Evolutionary conservation across 2,329 filamentous ascomycete genomes (phyloP).

Genomic region (Rhynchosporium graminicola): DNA sequence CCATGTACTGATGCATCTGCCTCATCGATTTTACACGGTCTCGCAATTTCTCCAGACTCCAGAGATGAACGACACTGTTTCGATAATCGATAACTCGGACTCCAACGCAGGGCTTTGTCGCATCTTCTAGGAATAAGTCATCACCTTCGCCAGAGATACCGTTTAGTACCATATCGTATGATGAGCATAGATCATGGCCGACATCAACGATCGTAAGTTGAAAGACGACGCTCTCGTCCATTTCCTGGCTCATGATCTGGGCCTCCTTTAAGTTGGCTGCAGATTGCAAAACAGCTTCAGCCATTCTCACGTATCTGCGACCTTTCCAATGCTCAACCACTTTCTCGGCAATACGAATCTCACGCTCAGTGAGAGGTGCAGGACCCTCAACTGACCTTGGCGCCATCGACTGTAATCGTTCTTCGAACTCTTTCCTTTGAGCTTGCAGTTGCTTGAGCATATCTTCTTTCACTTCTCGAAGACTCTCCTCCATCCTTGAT

Average conservation of each 20-base stretch:
- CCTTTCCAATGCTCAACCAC: slow-evolving; percentile 76
- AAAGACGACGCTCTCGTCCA: slow-evolving; percentile 90
- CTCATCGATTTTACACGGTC: slow-evolving; percentile 89
- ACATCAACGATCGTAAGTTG: slow-evolving; percentile 91
- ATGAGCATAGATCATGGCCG: slow-evolving; percentile 86
- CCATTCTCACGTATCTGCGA: slow-evolving; percentile 89
- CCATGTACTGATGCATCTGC: slow-evolving; percentile 94
- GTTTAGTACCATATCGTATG: slow-evolving; percentile 94
- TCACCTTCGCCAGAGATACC: slow-evolving; percentile 83
- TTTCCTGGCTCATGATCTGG: slow-evolving; percentile 95
- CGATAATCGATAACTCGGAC: slow-evolving; percentile 91
- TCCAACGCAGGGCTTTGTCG: slow-evolving; percentile 86
- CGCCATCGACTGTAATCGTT: slow-evolving; percentile 76
- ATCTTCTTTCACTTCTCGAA: slow-evolving; percentile 77
- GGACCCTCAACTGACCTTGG: slow-evolving; percentile 48
- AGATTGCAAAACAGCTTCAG: slow-evolving; percentile 85
- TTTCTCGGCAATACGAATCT: slow-evolving; percentile 68
- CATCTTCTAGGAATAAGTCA: slow-evolving; percentile 76
- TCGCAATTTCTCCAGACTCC: slow-evolving; percentile 91
- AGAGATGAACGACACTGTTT: slow-evolving; percentile 81
- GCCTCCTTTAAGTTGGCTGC: slow-evolving; percentile 90
- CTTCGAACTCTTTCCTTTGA: slow-evolving; percentile 83
- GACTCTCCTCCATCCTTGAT: slow-evolving; percentile 77
- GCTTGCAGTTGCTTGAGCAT: slow-evolving; percentile 84
- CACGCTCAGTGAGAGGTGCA: slow-evolving; percentile 61